Base-by-base conservation (phyloP, 441 rosid species). In the Daphne laureola region DNA sequence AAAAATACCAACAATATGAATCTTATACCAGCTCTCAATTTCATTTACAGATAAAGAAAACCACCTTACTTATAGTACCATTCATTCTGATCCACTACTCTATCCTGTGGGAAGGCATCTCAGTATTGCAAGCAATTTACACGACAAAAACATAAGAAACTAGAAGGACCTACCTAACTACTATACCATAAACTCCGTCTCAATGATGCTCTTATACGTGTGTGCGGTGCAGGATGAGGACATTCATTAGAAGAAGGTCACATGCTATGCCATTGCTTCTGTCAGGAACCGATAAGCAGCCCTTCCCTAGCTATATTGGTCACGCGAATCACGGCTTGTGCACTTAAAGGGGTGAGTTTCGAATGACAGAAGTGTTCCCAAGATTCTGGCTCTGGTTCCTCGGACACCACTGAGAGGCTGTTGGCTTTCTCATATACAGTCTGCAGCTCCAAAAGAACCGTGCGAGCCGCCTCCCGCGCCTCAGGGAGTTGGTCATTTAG, bases 381-480 rank as follows among this genome's bases (percentile, higher is more conserved):
- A 45, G 87, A 67, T 41, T 55, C 64, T 14, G 58, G 26, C 66
- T 83, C 87, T 14, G 73, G 74, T 48, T 77, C 58, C 31, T 81
- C 79, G 9, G 72, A 56, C 25, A 71, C 54, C 47, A 75, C 63
- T 41, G 79, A 53, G 40, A 69, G 61, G 21, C 62, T 64, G 9
- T 61, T 64, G 17, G 78, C 79, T 63, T 82, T 81, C 69, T 79
- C 82, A 26, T 79, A 82, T 8, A 75, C 90, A 42, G 72, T 69
- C 72, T 90, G 91, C 69, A 90, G 79, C 68, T 87, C 94, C 64
- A 83, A 63, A 9, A 90, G 86, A 67, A 84, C 92, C 13, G 84
- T 57, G 38, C 98, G 74, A 58, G 98, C 98, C 70, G 98, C 98
- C 67, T 91, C 98, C 51, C 96, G 81, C 14, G 98, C 86, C 67